Percentiles rank a stretch among this genome's conserved stretches.
phyloP scores from a whole-genome alignment of 257 asterid species.

The Capsicum chinense region DNA sequence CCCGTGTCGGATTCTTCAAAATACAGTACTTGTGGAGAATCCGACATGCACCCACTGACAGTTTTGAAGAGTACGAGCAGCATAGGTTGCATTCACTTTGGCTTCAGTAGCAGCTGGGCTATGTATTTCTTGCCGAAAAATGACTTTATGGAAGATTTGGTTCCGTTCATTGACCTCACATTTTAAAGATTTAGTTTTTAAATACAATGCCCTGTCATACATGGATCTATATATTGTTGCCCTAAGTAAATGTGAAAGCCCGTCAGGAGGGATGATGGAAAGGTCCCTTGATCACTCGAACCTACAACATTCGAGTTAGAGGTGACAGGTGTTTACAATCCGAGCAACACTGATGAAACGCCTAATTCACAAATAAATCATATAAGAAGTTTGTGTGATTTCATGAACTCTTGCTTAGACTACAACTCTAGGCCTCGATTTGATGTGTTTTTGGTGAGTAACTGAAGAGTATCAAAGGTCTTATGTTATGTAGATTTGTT shows the following conservation, averaged over 20 bases:
- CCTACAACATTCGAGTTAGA: too few relatives aligned
- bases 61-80: too few relatives aligned
- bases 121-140: not conserved
- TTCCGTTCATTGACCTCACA: not conserved
- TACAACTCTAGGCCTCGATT: not conserved
- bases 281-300: too few relatives aligned
- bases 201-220: constrained; percentile 6
- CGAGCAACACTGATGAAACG: not conserved
- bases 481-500: not conserved
- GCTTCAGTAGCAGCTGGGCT: not conserved
- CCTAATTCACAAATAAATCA: not conserved
- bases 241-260: constrained; percentile 6
- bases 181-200: not conserved
- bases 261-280: not conserved
- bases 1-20: too few relatives aligned
- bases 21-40: too few relatives aligned
- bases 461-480: not conserved
- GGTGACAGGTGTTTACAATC: too few relatives aligned
- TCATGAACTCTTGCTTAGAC: not conserved
- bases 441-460: not conserved
- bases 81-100: not conserved
- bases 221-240: not conserved
- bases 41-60: too few relatives aligned
- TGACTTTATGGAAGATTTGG: not conserved
- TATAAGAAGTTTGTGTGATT: not conserved